A percentile compares a stretch with the other conserved stretches of the same genome.
phyloP scores from a whole-genome alignment of 768 basidiomycete genomes.

The Mycena filopes region DNA sequence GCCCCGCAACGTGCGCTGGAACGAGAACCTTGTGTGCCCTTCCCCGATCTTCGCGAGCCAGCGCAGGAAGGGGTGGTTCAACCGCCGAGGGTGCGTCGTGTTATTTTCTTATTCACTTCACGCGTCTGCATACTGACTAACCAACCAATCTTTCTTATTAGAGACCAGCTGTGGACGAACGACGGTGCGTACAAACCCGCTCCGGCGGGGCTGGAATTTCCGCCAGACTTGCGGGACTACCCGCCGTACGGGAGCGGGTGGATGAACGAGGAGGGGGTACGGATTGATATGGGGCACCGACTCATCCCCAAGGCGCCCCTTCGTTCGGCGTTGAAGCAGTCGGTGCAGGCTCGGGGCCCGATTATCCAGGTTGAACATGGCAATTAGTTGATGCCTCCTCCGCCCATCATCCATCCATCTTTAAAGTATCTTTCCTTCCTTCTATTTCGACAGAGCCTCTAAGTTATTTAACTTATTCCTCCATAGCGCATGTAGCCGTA shows the following conservation, averaged over 20 bases:
- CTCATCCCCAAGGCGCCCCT: conserved; percentile 77
- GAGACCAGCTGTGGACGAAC: conserved; percentile 90
- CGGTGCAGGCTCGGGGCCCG: conserved; percentile 18
- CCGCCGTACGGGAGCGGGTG: conserved; percentile 78
- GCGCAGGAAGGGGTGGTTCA: conserved; percentile 82
- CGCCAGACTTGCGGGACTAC: conserved; percentile 76
- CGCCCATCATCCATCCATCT: too few relatives aligned
- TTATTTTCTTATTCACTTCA: conserved; percentile 12
- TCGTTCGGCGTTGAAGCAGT: conserved; percentile 76
- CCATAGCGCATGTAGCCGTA: conserved; percentile 18
- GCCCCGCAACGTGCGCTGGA: conserved; percentile 73
- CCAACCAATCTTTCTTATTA: conserved; percentile 46
- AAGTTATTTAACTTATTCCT: conserved; percentile 26
- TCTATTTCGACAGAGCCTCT: background rate
- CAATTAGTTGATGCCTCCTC: background rate
- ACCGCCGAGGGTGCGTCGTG: conserved; percentile 72
- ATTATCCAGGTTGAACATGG: conserved; percentile 16
- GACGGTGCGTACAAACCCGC: conserved; percentile 76
- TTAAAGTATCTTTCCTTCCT: conserved; percentile 26
- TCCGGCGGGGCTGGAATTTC: conserved; percentile 67
- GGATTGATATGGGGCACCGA: conserved; percentile 82
- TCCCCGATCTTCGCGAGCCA: conserved; percentile 72
- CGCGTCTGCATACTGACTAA: too few relatives aligned
- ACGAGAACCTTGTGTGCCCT: conserved; percentile 78
- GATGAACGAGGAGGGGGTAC: conserved; percentile 85